Evolutionary conservation across 352 stramenopile genomes (phyloP), one percentile per base, ranked within the genome.

Genomic region (Phytopythium delawarense): DNA sequence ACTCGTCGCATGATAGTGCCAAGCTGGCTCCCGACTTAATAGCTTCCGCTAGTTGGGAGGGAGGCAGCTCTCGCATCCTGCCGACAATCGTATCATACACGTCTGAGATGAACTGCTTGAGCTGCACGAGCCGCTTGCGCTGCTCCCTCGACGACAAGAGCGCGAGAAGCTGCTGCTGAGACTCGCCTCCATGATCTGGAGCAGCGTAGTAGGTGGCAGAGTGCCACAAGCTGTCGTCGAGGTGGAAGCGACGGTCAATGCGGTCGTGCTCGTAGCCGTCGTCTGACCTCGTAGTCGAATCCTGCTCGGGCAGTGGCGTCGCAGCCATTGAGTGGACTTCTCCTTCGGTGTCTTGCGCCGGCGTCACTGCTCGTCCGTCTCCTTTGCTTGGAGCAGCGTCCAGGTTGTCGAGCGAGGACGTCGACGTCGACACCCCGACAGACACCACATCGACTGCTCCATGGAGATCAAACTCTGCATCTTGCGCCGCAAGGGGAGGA

Each of bases 41-140:
- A 4, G 81, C 62, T 9, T 74, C 69, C 9, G 64, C 42, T 8
- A 79, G 42, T 2, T 55, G 57, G 0, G 18, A 28, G 1, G 53
- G 39, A 11, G 69, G 64, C 25, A 83, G 39, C 12, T 85, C 76
- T n/a, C 69, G 64, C 32, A 89, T 42, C 2, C 72, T 77, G 0
- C 79, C 78, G 2, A 89, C 67, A 18, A 91, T 69, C 1, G 74
- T 84, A 54, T 88, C 82, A 67, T 91, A 91, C 2, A 87, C 77
- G 54, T 88, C 78, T 16, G 65, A 70, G 37, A 89, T 91, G 46
- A 89, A 85, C 53, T 89, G 82, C 61, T 89, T 91, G 25, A 89
- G 62, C 50, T 65, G 55, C 0, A 76, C 72, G 20, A 84, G 45
- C 7, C 70, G 56, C 63, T 85, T 88, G 21, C 69, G 69, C n/a